These are phyloP conservation scores for Hypoxylon sp. DNA, from an alignment of 2,329 filamentous ascomycete species.

Conservation along the genomic window DNA sequence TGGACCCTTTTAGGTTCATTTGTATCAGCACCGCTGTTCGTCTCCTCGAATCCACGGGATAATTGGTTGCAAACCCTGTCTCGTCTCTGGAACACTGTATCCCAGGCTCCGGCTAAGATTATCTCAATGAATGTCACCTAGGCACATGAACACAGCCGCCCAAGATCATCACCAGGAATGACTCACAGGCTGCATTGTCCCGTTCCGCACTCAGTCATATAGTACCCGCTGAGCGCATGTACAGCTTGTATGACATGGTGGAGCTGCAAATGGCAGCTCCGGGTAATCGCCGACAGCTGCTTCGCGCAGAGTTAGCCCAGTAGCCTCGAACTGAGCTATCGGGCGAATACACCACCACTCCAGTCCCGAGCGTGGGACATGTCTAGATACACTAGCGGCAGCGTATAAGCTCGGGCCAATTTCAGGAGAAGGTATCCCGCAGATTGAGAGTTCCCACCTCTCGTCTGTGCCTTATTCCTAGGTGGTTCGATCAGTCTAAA, in stretches of 20 bases:
- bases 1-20: not conserved
- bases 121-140: not conserved
- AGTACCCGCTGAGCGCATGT: not conserved
- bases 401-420: not conserved
- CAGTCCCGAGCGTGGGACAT: too few species aligned
- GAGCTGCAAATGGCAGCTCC: not conserved
- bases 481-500: not conserved
- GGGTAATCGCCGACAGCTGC: not conserved
- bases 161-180: not conserved
- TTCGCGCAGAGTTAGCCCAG: not conserved
- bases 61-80: not conserved
- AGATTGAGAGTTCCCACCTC: not conserved
- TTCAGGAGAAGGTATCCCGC: not conserved
- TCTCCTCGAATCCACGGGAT: not conserved
- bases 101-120: not conserved
- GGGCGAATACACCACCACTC: not conserved
- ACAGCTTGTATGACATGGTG: not conserved
- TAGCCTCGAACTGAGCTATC: not conserved
- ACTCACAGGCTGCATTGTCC: not conserved
- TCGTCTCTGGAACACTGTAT: not conserved
- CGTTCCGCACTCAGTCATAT: not conserved
- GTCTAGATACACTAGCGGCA: not conserved
- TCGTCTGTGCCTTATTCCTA: not conserved
- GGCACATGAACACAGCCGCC: not conserved
- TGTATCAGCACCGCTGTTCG: not conserved